phyloP scores from a whole-genome alignment of 805 yeast genomes.

The Candida pseudoglaebosa region DNA sequence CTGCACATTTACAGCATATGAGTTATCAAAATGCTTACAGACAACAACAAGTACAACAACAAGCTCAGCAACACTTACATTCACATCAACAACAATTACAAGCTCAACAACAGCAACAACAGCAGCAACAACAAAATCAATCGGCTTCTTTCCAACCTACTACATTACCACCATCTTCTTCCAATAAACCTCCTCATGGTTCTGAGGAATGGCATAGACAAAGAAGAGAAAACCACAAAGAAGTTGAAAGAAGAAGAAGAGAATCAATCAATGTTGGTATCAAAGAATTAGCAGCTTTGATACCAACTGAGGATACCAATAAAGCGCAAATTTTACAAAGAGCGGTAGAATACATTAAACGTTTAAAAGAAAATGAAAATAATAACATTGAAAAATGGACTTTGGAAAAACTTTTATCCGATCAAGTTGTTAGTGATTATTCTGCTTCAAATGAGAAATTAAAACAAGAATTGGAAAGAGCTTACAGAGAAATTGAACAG shows the following conservation, averaged over 20 bases:
- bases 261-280: constrained; percentile 88
- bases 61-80: constrained; percentile 15
- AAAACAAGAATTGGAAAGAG: constrained; percentile 82
- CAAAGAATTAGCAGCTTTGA: constrained; percentile 66
- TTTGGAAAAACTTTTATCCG: constrained; percentile 84
- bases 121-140: constrained; percentile 10
- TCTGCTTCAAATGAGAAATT: constrained; percentile 82
- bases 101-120: constrained; percentile 11
- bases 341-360: constrained; percentile 86
- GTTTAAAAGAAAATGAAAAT: constrained; percentile 85
- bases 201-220: constrained; percentile 78
- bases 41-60: constrained; percentile 16
- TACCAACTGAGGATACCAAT: constrained; percentile 82
- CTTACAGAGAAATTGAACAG: constrained; percentile 86
- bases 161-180: constrained; percentile 18
- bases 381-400: constrained; percentile 93
- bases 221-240: constrained; percentile 89
- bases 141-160: constrained; percentile 31
- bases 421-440: constrained; percentile 85
- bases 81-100: constrained; percentile 13
- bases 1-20: constrained; percentile 13
- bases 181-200: constrained; percentile 61
- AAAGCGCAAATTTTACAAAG: constrained; percentile 86
- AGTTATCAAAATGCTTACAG: constrained; percentile 13
- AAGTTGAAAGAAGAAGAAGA: constrained; percentile 90